Base-by-base conservation (phyloP, 805 yeast species). In the Myxozyma geophila region DNA sequence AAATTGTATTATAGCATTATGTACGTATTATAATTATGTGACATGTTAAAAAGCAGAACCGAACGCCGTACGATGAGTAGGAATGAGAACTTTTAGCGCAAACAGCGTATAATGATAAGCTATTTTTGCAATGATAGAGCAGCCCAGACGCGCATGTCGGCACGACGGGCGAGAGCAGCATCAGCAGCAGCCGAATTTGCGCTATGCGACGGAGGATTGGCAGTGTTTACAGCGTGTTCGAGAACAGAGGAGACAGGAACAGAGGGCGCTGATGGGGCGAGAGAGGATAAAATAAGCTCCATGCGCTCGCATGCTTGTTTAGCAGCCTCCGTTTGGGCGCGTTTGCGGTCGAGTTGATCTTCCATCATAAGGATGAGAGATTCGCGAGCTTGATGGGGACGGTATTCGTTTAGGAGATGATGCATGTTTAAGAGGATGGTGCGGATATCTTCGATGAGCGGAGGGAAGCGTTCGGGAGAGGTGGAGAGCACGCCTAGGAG, bases 341-440 rank as follows among this genome's bases (percentile, higher is more conserved):
- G 79, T 70, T 88, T 88, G 49, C 81, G 79, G 55, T 84, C 89
- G 17, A 93, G 83, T 72, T 89, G 92, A 58, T 85, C 87, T 70
- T 83, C 85, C 73, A 90, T 77, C 59, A 88, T 79, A 80, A 90
- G 80, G 49, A 92, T 90, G 67, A 95, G 79, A 55, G 92, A 87
- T 72, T 95, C 99, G 58, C 98, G 81, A 2, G 96, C 88, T 74
- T 95, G 99, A 75, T 95, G 98, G 2, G 98, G 95, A 65, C 99
- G 81, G 76, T 95, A 95, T 58, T 92, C 92, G 74, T 95, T 95
- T 63, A 95, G 78, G 43, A 95, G 78, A 74, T 95, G 98, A 74
- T 95, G 98, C 67, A 95, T 86, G 73, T 95, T 95, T 73, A 93
- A 88, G 58, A 95, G 78, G 10, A 93, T 85, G 13, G 88, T 82